phyloP scores from a whole-genome alignment of 305 asterid species.

The Striga hermonthica region DNA sequence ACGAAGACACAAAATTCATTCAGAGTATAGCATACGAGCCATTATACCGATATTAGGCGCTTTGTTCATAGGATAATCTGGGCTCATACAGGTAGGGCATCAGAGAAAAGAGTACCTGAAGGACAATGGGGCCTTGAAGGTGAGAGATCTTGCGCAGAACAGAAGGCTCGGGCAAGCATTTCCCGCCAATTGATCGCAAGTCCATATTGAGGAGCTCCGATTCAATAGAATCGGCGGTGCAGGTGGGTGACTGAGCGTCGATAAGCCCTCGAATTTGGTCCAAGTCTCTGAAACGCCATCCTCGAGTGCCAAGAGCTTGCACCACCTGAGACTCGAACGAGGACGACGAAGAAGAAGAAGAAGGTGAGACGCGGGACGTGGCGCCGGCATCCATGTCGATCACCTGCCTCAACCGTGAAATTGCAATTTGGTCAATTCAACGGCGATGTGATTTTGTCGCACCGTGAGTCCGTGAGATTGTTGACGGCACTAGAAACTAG shows the following conservation, averaged over 20 bases:
- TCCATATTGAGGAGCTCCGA: slow-evolving; percentile 68
- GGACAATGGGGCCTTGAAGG: slow-evolving; percentile 64
- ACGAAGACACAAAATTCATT: not conserved
- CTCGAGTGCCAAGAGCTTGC: slow-evolving; percentile 51
- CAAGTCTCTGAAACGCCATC: slow-evolving; percentile 63
- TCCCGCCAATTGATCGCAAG: slow-evolving; percentile 73
- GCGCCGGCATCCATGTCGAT: slow-evolving; percentile 29
- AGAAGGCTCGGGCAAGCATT: slow-evolving; percentile 62
- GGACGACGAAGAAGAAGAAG: slow-evolving; percentile 35
- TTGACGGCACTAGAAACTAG: too few relatives aligned
- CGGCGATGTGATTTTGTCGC: too few relatives aligned
- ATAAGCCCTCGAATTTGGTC: slow-evolving; percentile 47
- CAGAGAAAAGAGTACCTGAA: slow-evolving; percentile 49
- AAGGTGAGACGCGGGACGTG: slow-evolving; percentile 17
- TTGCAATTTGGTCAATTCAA: too few relatives aligned
- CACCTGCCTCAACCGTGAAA: too few relatives aligned
- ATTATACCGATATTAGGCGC: not conserved
- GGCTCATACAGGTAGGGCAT: not conserved
- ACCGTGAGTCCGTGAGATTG: too few relatives aligned
- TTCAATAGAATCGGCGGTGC: slow-evolving; percentile 61
- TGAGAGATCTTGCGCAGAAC: slow-evolving; percentile 51
- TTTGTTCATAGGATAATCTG: not conserved
- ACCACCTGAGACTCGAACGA: slow-evolving; percentile 37
- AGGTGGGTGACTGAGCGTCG: slow-evolving; percentile 36
- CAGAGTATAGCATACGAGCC: not conserved